Evolutionary conservation across 805 yeast species (phyloP), one percentile per base, ranked within the genome.

Genomic region (Cephaloascus fragrans): DNA sequence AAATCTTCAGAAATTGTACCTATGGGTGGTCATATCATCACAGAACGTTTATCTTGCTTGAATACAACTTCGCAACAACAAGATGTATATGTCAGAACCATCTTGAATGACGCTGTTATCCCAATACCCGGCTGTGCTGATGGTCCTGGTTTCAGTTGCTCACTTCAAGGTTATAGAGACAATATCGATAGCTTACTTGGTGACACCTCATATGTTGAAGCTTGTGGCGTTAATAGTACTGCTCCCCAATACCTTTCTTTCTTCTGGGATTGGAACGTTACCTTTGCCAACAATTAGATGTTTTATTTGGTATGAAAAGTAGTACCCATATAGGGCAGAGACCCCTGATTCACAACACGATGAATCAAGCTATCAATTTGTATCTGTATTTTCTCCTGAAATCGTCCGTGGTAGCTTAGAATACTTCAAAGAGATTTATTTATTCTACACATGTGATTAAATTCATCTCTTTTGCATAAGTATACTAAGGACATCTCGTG

Each of bases 61-160:
- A 50, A 47, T 20, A 56, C 64, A 15, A 48, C 59, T 3, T n/a
- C n/a, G n/a, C 41, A 23, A 15, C 37, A 44, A 19, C 42, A 44
- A 6, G 53, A 55, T 4, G 45, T 47, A 15, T 76, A 57, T 48
- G 73, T 75, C 14, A 67, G 80, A 51, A 58, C 62, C 29, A 53
- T 72, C 4, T 46, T 73, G 16, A 75, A 75, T 48, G 80, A 75
- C 44, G 77, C 77, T 2, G 78, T 75, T 18, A 56, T 71, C 36
- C 79, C 80, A 20, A 49, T 71, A 26, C 64, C 65, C 18, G 47
- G 51, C 29, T 74, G 80, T 51, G 58, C 63, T 33, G 52, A 58
- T 34, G 82, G 82, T 3, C 81, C 81, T 8, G 78, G 77, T 1
- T 72, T 63, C 51, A 59, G 71, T 31, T 65, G 79, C 52, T 59